Evolutionary conservation across 352 stramenopile genomes (phyloP).

Genomic region (Phytopythium vexans): DNA sequence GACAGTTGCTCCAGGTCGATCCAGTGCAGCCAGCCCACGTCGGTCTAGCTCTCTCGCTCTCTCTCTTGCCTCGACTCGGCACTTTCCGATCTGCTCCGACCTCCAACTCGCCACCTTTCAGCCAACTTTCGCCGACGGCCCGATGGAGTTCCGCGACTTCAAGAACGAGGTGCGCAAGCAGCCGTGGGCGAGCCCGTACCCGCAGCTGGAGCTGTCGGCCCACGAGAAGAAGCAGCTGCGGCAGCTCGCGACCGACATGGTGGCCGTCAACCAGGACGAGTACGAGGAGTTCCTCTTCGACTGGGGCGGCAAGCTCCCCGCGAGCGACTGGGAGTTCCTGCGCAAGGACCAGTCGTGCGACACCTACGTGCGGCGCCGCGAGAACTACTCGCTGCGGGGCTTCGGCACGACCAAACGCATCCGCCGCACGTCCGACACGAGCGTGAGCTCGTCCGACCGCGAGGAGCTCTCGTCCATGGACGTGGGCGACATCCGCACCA

Average conservation of each 20-base stretch:
- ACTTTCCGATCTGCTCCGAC: neutral
- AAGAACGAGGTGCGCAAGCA: constrained; percentile 9
- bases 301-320: constrained; percentile 2
- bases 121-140: neutral
- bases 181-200: constrained; percentile 18
- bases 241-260: constrained; percentile 18
- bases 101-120: neutral
- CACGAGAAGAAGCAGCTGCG: constrained; percentile 15
- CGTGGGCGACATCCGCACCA: constrained; percentile 5
- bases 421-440: constrained; percentile 3
- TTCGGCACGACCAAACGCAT: constrained; percentile 7
- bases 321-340: constrained; percentile 7
- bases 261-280: constrained; percentile 9
- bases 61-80: neutral
- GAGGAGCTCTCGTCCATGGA: constrained; percentile 7
- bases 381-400: constrained; percentile 8
- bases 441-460: constrained; percentile 4
- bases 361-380: constrained; percentile 7
- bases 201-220: constrained; percentile 5
- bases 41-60: too few species aligned
- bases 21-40: too few species aligned
- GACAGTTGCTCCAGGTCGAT: too few species aligned
- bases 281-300: constrained; percentile 20
- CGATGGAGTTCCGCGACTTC: constrained; percentile 8
- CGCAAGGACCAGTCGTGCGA: constrained; percentile 7